Percentiles rank a stretch among this genome's conserved stretches.
These are phyloP conservation scores for Wickerhamiella azymoides DNA, from an alignment of 805 yeast species.

Conservation along the genomic window DNA sequence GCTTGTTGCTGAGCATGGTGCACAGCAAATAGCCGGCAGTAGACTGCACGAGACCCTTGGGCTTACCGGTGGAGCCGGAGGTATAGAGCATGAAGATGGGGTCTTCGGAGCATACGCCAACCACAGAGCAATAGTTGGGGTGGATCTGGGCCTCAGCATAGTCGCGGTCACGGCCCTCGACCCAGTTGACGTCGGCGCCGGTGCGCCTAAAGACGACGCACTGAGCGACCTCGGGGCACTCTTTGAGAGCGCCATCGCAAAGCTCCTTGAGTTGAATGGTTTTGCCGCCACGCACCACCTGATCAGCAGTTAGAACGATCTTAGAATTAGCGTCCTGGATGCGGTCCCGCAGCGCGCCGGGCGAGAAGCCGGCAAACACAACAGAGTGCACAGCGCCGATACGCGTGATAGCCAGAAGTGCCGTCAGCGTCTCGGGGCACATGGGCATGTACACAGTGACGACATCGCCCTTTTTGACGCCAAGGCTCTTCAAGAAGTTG, in stretches of 20 bases:
- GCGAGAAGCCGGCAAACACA: slow-evolving; percentile 72
- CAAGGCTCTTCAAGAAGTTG: slow-evolving; percentile 50
- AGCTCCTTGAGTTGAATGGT: slow-evolving; percentile 67
- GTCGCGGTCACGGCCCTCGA: slow-evolving; percentile 52
- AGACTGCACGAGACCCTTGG: slow-evolving; percentile 73
- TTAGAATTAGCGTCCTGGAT: slow-evolving; percentile 58
- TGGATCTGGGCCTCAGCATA: slow-evolving; percentile 61
- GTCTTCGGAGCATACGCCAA: slow-evolving; percentile 65
- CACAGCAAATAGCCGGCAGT: slow-evolving; percentile 71
- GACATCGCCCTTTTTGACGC: slow-evolving; percentile 68
- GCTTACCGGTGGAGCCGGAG: slow-evolving; percentile 80
- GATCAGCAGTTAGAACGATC: slow-evolving; percentile 67
- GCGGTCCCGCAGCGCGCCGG: slow-evolving; percentile 58
- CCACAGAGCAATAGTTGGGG: slow-evolving; percentile 59
- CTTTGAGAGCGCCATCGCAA: slow-evolving; percentile 62
- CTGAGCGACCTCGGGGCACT: slow-evolving; percentile 51
- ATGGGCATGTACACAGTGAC: slow-evolving; percentile 80
- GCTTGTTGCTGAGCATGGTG: slow-evolving; percentile 59
- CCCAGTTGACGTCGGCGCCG: slow-evolving; percentile 41
- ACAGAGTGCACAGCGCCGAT: slow-evolving; percentile 79
- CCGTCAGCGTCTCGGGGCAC: slow-evolving; percentile 66
- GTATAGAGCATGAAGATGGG: slow-evolving; percentile 70
- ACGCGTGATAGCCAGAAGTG: slow-evolving; percentile 65
- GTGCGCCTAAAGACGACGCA: slow-evolving; percentile 67
- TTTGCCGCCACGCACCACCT: slow-evolving; percentile 72